Percentiles rank a stretch among this genome's conserved stretches.
Conservation (phyloP, 805 yeast species). For the Suhomyces canberraensis region DNA sequence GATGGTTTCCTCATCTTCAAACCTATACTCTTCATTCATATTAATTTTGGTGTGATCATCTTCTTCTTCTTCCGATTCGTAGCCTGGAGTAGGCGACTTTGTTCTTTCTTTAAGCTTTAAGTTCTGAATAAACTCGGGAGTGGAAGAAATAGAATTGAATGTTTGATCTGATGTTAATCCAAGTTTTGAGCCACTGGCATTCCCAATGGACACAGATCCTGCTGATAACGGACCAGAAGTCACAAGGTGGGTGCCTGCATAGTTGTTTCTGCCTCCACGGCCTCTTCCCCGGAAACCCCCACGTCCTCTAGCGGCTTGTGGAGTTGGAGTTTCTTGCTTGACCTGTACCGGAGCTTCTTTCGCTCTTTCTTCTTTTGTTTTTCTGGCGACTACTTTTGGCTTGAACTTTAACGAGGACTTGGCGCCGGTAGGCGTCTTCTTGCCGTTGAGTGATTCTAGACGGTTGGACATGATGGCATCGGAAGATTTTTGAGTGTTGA, state of each 20-base stretch:
- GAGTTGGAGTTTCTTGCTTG: slow-evolving; percentile 30
- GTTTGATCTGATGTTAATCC: slow-evolving; percentile 28
- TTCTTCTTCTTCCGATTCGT: slow-evolving; percentile 35
- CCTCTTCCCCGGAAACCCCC: slow-evolving; percentile 29
- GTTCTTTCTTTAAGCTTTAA: slow-evolving; percentile 28
- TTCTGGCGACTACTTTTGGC: slow-evolving; percentile 85
- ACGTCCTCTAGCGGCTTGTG: slow-evolving; percentile 23
- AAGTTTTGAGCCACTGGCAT: slow-evolving; percentile 21
- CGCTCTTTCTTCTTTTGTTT: slow-evolving; percentile 80
- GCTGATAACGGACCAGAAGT: slow-evolving; percentile 72
- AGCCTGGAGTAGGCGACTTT: slow-evolving; percentile 12
- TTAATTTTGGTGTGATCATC: slow-evolving; percentile 49
- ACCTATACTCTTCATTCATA: slow-evolving; percentile 59
- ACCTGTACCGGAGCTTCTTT: slow-evolving; percentile 59
- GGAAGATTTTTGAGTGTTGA: not conserved
- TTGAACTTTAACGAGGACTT: slow-evolving; percentile 69
- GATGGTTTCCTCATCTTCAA: slow-evolving; percentile 50
- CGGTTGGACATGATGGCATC: slow-evolving; percentile 34
- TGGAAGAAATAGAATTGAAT: slow-evolving; percentile 32
- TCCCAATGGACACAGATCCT: slow-evolving; percentile 52
- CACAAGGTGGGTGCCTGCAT: slow-evolving; percentile 59
- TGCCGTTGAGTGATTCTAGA: slow-evolving; percentile 39
- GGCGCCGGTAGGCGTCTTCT: slow-evolving; percentile 20
- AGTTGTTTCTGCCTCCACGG: slow-evolving; percentile 32
- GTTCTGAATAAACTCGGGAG: slow-evolving; percentile 41